A percentile compares a stretch with the other conserved stretches of the same genome.
These are phyloP conservation scores for Onygenales sp. DNA, from an alignment of 2,329 filamentous ascomycete genomes.

Conservation along the genomic window DNA sequence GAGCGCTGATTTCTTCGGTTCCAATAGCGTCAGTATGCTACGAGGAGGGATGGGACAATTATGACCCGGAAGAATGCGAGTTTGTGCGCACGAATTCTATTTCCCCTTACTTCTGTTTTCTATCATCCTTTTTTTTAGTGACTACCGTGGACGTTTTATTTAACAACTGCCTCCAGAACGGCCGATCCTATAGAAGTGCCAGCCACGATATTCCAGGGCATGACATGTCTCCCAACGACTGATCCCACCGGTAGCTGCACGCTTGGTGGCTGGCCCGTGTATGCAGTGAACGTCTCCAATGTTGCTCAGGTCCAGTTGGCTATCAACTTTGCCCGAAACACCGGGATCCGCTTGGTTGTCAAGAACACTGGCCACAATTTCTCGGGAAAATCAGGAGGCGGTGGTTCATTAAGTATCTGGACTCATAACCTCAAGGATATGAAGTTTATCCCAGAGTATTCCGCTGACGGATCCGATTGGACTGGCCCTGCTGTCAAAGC, in stretches of 20 bases:
- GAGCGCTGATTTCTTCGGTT: slow-evolving; percentile 41
- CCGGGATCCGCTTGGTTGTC: slow-evolving; percentile 34
- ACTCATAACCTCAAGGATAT: slow-evolving; percentile 23
- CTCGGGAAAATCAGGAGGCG: slow-evolving; percentile 51
- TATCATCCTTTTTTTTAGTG: no score
- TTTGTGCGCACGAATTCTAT: slow-evolving; percentile 29
- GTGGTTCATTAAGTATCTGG: slow-evolving; percentile 34
- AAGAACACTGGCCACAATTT: slow-evolving; percentile 48
- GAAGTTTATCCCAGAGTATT: slow-evolving; percentile 22
- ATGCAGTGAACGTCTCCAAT: slow-evolving; percentile 26
- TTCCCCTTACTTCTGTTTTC: not conserved
- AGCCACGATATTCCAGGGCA: slow-evolving; percentile 18
- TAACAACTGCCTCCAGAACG: not conserved
- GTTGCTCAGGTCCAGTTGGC: slow-evolving; percentile 17
- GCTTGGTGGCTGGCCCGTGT: slow-evolving; percentile 18
- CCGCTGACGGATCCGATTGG: slow-evolving; percentile 30
- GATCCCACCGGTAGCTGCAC: slow-evolving; percentile 1
- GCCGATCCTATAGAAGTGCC: slow-evolving; percentile 20
- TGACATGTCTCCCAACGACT: slow-evolving; percentile 17
- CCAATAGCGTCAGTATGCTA: slow-evolving; percentile 47
- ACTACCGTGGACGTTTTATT: no score
- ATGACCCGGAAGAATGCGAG: slow-evolving; percentile 36
- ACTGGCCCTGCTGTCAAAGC: slow-evolving; percentile 43
- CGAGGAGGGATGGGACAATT: slow-evolving; percentile 21
- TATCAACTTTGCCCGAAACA: slow-evolving; percentile 15